These are phyloP conservation scores for Byssochlamys sp. DNA, from an alignment of 2,329 filamentous ascomycete species.

Conservation along the genomic window DNA sequence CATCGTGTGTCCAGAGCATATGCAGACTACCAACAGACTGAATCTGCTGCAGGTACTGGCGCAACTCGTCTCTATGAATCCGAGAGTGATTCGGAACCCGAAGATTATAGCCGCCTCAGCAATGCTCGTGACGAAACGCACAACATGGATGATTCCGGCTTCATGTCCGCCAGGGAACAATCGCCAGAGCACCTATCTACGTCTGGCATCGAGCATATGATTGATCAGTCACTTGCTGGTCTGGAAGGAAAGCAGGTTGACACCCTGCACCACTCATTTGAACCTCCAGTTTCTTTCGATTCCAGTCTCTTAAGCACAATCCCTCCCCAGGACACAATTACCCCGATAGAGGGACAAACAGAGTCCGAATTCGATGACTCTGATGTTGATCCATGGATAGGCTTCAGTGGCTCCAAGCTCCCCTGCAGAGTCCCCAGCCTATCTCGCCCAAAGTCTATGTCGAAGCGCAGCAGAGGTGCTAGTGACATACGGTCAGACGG, in stretches of 20 bases:
- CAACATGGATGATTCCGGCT: not conserved
- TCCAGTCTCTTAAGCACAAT: not conserved
- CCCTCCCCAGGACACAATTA: not conserved
- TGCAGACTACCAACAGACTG: not conserved
- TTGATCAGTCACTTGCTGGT: not conserved
- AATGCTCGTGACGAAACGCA: not conserved
- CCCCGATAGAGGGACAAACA: not conserved
- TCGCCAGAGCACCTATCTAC: not conserved
- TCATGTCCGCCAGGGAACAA: not conserved
- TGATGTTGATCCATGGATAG: constrained; percentile 3
- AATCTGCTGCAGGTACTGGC: not conserved
- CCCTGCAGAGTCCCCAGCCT: constrained; percentile 8
- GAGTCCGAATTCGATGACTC: constrained; percentile 9
- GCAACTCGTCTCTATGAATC: not conserved
- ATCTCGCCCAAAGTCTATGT: not conserved
- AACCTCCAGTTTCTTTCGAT: not conserved
- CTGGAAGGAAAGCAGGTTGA: not conserved
- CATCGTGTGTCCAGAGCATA: not conserved
- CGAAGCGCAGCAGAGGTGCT: not conserved
- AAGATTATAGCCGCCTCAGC: not conserved
- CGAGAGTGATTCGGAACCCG: not conserved
- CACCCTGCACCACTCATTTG: not conserved
- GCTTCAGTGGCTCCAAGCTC: not conserved
- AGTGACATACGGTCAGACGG: not conserved
- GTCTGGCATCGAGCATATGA: not conserved